phyloP scores from a whole-genome alignment of 2,329 filamentous ascomycete species.

The Colletotrichum euphorbiae region DNA sequence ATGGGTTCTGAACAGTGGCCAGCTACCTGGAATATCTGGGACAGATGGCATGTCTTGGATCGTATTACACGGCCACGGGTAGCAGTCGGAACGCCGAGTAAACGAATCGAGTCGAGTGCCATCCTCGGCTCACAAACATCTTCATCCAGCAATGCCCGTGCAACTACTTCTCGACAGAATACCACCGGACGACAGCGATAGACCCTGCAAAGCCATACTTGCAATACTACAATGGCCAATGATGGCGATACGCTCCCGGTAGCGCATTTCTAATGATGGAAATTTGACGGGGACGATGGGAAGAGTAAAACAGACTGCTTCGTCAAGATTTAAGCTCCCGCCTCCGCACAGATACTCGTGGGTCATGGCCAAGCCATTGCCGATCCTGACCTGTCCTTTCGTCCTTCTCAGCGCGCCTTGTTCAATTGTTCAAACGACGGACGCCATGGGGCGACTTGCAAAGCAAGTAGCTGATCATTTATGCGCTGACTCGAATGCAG shows the following conservation, averaged over 20 bases:
- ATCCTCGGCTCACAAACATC: constrained; percentile 18
- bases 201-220: constrained; percentile 5
- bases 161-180: constrained; percentile 17
- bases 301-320: constrained; percentile 21
- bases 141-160: background rate
- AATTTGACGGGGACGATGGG: background rate
- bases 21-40: constrained; percentile 1
- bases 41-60: background rate
- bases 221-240: background rate
- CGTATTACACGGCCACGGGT: background rate
- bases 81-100: constrained; percentile 1
- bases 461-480: constrained; percentile 7
- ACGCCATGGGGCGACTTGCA: background rate
- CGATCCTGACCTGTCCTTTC: background rate
- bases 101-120: background rate
- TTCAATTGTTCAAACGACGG: constrained; percentile 36
- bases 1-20: constrained; percentile 5
- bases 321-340: constrained; percentile 32
- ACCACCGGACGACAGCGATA: constrained; percentile 25
- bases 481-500: constrained; percentile 26
- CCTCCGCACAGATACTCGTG: constrained; percentile 28
- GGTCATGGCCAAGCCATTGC: constrained; percentile 12
- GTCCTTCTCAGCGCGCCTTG: constrained; percentile 17
- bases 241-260: background rate
- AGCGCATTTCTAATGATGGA: background rate